Percentiles rank a stretch among this genome's conserved stretches.
Evolutionary conservation across 306 rosid genomes (phyloP).

Genomic region (Bauhinia variegata): DNA sequence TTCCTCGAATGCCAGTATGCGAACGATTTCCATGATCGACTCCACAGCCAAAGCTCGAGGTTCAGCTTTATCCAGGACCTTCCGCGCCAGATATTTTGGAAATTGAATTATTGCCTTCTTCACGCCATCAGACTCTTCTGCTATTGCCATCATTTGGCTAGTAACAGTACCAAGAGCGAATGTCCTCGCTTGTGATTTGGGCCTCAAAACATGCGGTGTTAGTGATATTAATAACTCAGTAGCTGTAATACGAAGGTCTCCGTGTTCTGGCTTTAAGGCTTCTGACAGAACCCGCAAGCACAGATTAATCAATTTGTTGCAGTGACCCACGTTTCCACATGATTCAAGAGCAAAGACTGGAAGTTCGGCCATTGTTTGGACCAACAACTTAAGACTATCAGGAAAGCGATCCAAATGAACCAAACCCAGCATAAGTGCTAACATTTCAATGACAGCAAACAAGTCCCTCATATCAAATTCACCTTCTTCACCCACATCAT

Average conservation of each 20-base stretch:
- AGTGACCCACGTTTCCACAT: constrained; percentile 44
- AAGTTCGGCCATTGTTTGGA: constrained; percentile 65
- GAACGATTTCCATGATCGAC: constrained; percentile 70
- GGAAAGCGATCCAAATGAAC: constrained; percentile 88
- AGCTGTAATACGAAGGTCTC: constrained; percentile 56
- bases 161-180: constrained; percentile 68
- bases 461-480: constrained; percentile 50
- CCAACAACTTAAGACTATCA: constrained; percentile 68
- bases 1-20: constrained; percentile 52
- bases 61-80: constrained; percentile 84
- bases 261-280: constrained; percentile 69
- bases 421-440: constrained; percentile 54
- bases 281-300: constrained; percentile 62
- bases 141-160: constrained; percentile 37
- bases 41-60: constrained; percentile 81
- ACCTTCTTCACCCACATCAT: constrained; percentile 17
- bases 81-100: constrained; percentile 68
- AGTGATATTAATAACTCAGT: constrained; percentile 75
- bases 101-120: constrained; percentile 71
- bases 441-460: constrained; percentile 61
- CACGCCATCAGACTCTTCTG: constrained; percentile 47
- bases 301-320: constrained; percentile 42
- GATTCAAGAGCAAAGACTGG: constrained; percentile 52
- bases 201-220: constrained; percentile 54
- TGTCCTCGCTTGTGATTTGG: constrained; percentile 61